Evolutionary conservation across 2,329 filamentous ascomycete genomes (phyloP).

Genomic region (Penicillium sp.): DNA sequence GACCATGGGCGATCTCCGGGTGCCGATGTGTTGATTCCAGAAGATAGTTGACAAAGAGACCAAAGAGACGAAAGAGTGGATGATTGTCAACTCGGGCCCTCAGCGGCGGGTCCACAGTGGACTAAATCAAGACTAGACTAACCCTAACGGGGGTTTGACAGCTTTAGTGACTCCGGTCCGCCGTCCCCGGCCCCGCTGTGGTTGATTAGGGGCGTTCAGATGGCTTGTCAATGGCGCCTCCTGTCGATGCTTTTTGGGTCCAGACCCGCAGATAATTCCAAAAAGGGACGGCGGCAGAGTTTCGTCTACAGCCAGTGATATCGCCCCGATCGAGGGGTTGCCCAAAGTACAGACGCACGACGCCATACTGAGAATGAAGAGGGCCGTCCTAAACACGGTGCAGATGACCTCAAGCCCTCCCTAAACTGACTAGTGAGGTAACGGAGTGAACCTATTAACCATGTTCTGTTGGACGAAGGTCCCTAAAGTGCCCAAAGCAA

Average conservation of each 20-base stretch:
- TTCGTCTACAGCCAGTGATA: not conserved
- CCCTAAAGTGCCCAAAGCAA: slow-evolving; percentile 10
- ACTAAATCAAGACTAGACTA: not conserved
- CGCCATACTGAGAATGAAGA: not conserved
- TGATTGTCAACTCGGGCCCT: slow-evolving; percentile 28
- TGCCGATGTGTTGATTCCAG: not conserved
- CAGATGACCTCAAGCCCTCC: not conserved
- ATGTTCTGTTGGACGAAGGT: not conserved
- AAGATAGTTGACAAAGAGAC: not conserved
- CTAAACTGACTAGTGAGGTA: not conserved
- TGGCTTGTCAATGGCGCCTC: slow-evolving; percentile 4
- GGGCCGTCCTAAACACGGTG: not conserved
- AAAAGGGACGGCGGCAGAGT: not conserved
- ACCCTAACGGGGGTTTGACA: slow-evolving; percentile 21
- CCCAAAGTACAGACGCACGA: slow-evolving; percentile 1
- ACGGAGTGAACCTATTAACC: not conserved
- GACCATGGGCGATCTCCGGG: not conserved
- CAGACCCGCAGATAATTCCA: not conserved
- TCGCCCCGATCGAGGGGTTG: not conserved
- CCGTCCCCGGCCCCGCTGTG: slow-evolving; percentile 22
- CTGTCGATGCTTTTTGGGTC: not conserved
- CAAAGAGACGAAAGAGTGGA: not conserved
- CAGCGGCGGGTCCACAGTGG: slow-evolving; percentile 17
- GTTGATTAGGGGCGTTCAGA: not conserved
- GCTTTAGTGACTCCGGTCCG: slow-evolving; percentile 28